Base-by-base conservation (phyloP, 1,284 basidiomycete species). In the Ganoderma leucocontextum region DNA sequence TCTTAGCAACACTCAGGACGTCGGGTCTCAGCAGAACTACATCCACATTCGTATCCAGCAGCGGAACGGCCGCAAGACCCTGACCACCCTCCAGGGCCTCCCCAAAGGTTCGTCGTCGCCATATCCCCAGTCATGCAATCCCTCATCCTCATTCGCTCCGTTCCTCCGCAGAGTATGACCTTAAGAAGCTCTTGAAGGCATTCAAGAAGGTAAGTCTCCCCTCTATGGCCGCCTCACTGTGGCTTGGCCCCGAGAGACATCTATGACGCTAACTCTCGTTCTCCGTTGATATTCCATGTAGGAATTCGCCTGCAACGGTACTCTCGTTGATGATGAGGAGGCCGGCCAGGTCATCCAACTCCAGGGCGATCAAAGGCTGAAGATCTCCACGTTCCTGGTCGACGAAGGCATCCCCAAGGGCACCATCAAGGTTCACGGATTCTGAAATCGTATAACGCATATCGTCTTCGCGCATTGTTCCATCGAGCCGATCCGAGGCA, bases 271-370 rank as follows among this genome's bases (percentile, higher is more conserved):
- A 42, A 33, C 29, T 7, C 25, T 17, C 19, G 63, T 64, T 25
- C 19, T 25, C 22, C 12, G 8, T 60, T 35, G 12, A 42, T 29
- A 5, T 41, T 44, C 25, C 25, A 4, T 22, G 29, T 78, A 98
- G 95, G 96, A 98, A 86, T 99, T 99, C 77, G 98, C 98, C 72
- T 99, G 98, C 88, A 99, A 99, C 85, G 98, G 98, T 74, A 98
- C 95, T 72, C 89, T 99, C 77, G 95, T 98, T 76, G 95, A 98
- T 73, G 96, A 98, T 85, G 94, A 95, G 82, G 96, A 98, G 84
- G 91, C 96, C 84, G 98, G 98, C 69, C 90, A 97, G 84, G 95
- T 99, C 80, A 97, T 99, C 80, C 98, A 99, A 85, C 91, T 99
- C 75, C 98, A 99, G 83, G 98, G 98, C 75, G 98, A 99, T 84